Conservation (phyloP, 2,329 filamentous ascomycete genomes). For the Calonectria honghensis region DNA sequence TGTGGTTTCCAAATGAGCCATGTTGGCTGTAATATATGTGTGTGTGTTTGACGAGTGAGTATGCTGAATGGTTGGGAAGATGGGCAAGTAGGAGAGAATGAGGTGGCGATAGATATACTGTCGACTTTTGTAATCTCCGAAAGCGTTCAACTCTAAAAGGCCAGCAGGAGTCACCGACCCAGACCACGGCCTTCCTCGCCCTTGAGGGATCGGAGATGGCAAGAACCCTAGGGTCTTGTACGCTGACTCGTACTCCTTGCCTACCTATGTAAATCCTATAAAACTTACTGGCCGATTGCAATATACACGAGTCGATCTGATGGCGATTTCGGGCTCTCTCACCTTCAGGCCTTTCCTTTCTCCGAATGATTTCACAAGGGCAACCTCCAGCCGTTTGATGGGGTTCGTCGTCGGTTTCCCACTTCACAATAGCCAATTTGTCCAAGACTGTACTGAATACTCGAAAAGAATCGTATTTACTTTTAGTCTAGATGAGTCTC, state of each 20-base stretch:
- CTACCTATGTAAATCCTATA: no score
- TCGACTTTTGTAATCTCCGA: neutral
- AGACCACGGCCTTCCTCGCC: neutral
- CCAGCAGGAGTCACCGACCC: neutral
- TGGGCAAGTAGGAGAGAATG: neutral
- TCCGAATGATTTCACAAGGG: neutral
- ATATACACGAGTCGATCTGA: neutral
- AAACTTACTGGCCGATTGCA: neutral
- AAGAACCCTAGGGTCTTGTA: neutral
- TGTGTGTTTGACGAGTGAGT: neutral
- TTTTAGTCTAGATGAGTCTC: constrained; percentile 26
- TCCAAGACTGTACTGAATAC: neutral
- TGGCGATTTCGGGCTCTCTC: no score
- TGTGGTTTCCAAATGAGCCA: neutral
- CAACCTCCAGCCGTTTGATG: neutral
- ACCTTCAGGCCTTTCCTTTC: neutral
- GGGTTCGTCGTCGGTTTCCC: neutral
- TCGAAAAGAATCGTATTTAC: constrained; percentile 14
- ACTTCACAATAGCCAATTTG: neutral
- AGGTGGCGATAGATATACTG: neutral
- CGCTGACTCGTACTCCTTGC: no score
- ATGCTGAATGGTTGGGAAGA: neutral
- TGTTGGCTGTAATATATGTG: neutral
- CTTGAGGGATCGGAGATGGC: neutral
- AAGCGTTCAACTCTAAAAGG: neutral